phyloP scores from a whole-genome alignment of 129 eudicot genomes.

The Oenanthe sinensis region DNA sequence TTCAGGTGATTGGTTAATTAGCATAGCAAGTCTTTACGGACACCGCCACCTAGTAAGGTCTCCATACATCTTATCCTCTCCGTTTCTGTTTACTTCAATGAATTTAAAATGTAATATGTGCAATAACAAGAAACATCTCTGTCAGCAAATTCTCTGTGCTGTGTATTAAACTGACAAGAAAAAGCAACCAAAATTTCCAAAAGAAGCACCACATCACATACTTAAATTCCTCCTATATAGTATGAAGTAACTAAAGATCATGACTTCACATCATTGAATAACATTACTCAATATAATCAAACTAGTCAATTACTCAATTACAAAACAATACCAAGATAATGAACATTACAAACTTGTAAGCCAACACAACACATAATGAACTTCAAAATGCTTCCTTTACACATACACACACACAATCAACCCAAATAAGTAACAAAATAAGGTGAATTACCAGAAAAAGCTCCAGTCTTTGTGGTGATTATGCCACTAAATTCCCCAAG shows the following conservation, averaged over 20 bases:
- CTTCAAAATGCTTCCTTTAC: not conserved
- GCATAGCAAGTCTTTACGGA: not conserved
- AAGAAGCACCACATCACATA: not conserved
- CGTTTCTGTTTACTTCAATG: not conserved
- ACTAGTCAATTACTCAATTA: too few relatives aligned
- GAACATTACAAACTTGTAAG: not conserved
- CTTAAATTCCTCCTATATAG: too few relatives aligned
- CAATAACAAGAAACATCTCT: not conserved
- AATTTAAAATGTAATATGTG: not conserved
- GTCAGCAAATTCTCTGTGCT: not conserved
- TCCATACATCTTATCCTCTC: not conserved
- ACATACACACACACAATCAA: not conserved
- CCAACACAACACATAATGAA: not conserved
- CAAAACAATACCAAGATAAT: not conserved
- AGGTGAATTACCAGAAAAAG: conserved; percentile 33
- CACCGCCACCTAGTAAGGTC: not conserved
- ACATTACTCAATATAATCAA: not conserved
- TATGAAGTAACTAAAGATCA: too few relatives aligned
- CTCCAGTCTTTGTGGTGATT: conserved; percentile 21
- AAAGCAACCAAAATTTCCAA: not conserved
- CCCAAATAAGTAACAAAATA: not conserved
- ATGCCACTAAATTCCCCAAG: conserved; percentile 13
- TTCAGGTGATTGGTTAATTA: not conserved
- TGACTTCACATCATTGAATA: too few relatives aligned
- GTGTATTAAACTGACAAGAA: not conserved